A percentile compares a stretch with the other conserved stretches of the same genome.
These are phyloP conservation scores for Termitomyces sp. DNA, from an alignment of 768 basidiomycete species.

Conservation along the genomic window DNA sequence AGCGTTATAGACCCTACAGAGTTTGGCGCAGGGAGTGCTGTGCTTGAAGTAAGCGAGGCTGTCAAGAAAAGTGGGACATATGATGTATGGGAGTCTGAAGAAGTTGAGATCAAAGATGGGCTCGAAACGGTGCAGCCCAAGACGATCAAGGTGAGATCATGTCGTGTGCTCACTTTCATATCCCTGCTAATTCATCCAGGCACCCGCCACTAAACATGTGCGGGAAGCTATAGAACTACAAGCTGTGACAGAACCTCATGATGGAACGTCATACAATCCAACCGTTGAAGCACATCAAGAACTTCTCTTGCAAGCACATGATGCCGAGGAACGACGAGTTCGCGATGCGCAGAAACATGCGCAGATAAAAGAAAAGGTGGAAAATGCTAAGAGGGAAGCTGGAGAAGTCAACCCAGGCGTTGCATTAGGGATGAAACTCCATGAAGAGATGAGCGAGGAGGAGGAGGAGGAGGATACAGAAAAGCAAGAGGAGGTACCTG, in stretches of 20 bases:
- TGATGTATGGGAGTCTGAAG: conserved; percentile 51
- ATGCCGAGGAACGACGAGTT: conserved; percentile 55
- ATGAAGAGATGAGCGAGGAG: conserved; percentile 22
- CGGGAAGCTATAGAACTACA: conserved; percentile 54
- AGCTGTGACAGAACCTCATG: conserved; percentile 67
- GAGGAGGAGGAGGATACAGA: conserved; percentile 32
- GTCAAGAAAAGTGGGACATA: conserved; percentile 63
- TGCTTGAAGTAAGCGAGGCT: conserved; percentile 60
- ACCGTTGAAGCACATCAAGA: conserved; percentile 65
- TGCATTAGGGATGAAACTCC: conserved; percentile 25
- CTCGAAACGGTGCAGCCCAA: conserved; percentile 36
- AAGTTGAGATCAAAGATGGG: conserved; percentile 28
- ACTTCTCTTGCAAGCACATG: conserved; percentile 62
- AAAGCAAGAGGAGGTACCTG: conserved; percentile 20
- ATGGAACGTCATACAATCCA: conserved; percentile 89
- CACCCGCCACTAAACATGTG: conserved; percentile 40
- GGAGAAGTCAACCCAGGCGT: conserved; percentile 8
- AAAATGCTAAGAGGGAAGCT: conserved; percentile 33
- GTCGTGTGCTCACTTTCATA: not conserved
- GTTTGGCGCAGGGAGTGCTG: conserved; percentile 57
- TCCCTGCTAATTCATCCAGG: conserved; percentile 22
- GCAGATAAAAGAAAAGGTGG: conserved; percentile 50
- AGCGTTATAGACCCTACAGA: conserved; percentile 63
- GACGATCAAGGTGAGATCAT: conserved; percentile 46
- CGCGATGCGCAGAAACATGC: conserved; percentile 48